These are phyloP conservation scores for Fusarium burgessii DNA, from an alignment of 2,329 filamentous ascomycete species.

Conservation along the genomic window DNA sequence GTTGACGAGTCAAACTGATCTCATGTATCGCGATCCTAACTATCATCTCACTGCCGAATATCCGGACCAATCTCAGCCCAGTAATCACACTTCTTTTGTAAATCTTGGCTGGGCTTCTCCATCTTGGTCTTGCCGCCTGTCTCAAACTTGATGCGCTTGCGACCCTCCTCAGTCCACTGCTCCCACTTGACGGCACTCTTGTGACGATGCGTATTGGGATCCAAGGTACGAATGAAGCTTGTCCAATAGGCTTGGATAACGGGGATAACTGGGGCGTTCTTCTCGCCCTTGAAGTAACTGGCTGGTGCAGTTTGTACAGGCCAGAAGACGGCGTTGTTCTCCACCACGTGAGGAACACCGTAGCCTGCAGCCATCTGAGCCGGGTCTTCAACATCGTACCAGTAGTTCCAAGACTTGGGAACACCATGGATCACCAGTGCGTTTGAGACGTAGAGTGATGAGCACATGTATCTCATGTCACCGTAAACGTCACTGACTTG, in stretches of 20 bases:
- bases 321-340: slow-evolving; percentile 76
- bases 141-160: slow-evolving; percentile 56
- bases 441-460: slow-evolving; percentile 49
- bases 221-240: slow-evolving; percentile 74
- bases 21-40: background rate
- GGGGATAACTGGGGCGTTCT: slow-evolving; percentile 69
- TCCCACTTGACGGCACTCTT: slow-evolving; percentile 55
- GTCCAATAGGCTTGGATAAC: slow-evolving; percentile 79
- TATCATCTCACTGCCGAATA: slow-evolving; percentile 27
- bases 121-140: slow-evolving; percentile 55
- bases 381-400: slow-evolving; percentile 74
- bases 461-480: slow-evolving; percentile 53
- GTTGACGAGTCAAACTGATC: background rate
- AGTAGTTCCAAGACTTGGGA: slow-evolving; percentile 72
- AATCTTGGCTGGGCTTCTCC: slow-evolving; percentile 49
- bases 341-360: slow-evolving; percentile 76
- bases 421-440: slow-evolving; percentile 50
- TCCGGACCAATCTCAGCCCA: slow-evolving; percentile 30
- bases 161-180: slow-evolving; percentile 49
- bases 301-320: slow-evolving; percentile 66
- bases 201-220: slow-evolving; percentile 68
- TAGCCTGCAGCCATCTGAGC: slow-evolving; percentile 62
- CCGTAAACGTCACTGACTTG: slow-evolving; percentile 53
- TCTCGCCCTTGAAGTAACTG: slow-evolving; percentile 64
- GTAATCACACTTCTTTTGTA: slow-evolving; percentile 46